Evolutionary conservation across 1,284 basidiomycete genomes (phyloP).

Genomic region (Irpex lacteus): DNA sequence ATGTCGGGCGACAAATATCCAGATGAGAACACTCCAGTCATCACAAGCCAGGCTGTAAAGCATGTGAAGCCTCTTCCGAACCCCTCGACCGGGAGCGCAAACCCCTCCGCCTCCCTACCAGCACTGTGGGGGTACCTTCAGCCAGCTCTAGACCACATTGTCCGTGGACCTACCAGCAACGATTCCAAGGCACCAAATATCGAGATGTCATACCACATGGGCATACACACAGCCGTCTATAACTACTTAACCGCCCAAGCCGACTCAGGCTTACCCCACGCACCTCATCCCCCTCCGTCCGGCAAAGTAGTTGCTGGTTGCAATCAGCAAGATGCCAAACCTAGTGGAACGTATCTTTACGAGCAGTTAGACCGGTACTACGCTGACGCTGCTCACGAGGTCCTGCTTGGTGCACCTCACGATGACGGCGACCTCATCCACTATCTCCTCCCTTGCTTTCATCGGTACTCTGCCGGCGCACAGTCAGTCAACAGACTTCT

Average conservation of each 20-base stretch:
- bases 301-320: slow-evolving; percentile 18
- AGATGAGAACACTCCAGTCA: neutral
- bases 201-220: slow-evolving; percentile 68
- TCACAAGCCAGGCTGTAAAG: neutral
- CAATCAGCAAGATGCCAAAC: slow-evolving; percentile 24
- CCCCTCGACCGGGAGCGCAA: slow-evolving; percentile 57
- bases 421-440: too few relatives aligned
- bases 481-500: too few relatives aligned
- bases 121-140: slow-evolving; percentile 71
- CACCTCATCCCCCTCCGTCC: slow-evolving; percentile 23
- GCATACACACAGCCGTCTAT: slow-evolving; percentile 75
- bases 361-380: slow-evolving; percentile 68
- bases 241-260: slow-evolving; percentile 72
- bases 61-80: slow-evolving; percentile 26
- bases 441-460: too few relatives aligned
- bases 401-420: slow-evolving; percentile 58
- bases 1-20: neutral
- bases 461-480: too few relatives aligned
- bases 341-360: slow-evolving; percentile 66
- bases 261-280: slow-evolving; percentile 38
- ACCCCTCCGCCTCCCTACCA: slow-evolving; percentile 66
- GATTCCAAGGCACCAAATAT: slow-evolving; percentile 61
- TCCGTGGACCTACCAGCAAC: slow-evolving; percentile 61
- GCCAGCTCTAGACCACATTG: slow-evolving; percentile 64
- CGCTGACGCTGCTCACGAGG: slow-evolving; percentile 53